A percentile compares a stretch with the other conserved stretches of the same genome.
Evolutionary conservation across 306 rosid species (phyloP).

Genomic region (Quercus engelmannii): DNA sequence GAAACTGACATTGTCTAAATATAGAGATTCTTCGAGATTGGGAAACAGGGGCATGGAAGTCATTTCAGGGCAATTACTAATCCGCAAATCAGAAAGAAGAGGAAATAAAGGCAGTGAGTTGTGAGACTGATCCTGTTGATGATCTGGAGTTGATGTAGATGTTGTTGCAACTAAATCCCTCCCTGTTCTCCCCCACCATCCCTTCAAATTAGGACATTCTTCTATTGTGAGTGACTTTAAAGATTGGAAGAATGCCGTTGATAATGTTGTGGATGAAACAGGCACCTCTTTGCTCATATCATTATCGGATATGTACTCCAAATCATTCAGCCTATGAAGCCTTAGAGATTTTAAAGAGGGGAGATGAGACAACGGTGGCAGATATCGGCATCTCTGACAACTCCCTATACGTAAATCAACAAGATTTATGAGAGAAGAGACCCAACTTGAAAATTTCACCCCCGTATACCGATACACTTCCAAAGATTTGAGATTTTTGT

Average conservation of each 20-base stretch:
- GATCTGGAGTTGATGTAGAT: too few species aligned
- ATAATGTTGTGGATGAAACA: not conserved
- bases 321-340: not conserved
- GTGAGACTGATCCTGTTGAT: not conserved
- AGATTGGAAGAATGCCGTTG: not conserved
- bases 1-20: accelerated
- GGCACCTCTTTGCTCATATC: too few species aligned
- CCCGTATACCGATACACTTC: too few species aligned
- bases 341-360: too few species aligned
- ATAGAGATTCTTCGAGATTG: not conserved
- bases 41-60: not conserved
- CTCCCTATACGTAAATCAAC: too few species aligned
- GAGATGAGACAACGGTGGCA: too few species aligned
- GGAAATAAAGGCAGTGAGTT: not conserved
- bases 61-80: not conserved
- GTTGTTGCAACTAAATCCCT: too few species aligned
- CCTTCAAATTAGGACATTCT: conserved; percentile 10
- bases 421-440: too few species aligned
- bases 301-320: not conserved
- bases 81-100: not conserved
- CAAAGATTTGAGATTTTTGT: too few species aligned
- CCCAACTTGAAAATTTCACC: too few species aligned
- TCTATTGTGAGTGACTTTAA: not conserved
- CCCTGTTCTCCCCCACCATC: not conserved
- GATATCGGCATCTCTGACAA: too few species aligned